These are phyloP conservation scores for Clonostachys sp. DNA, from an alignment of 2,329 filamentous ascomycete genomes.

Conservation along the genomic window DNA sequence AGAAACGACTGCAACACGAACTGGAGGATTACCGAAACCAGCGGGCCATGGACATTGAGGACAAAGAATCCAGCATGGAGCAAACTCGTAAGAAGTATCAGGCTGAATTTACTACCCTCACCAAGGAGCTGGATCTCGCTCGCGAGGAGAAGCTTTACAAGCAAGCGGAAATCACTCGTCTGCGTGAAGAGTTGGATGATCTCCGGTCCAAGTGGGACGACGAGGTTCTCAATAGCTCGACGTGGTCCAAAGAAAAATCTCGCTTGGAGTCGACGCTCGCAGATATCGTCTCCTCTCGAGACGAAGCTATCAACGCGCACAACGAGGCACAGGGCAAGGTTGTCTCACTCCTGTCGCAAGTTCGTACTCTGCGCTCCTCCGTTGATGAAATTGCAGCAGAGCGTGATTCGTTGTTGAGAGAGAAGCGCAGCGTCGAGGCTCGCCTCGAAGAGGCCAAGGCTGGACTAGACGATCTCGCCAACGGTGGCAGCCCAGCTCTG, in stretches of 20 bases:
- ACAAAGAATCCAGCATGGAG: slow-evolving; percentile 93
- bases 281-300: slow-evolving; percentile 84
- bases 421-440: slow-evolving; percentile 85
- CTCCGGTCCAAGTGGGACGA: slow-evolving; percentile 96
- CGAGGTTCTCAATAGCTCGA: slow-evolving; percentile 94
- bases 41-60: slow-evolving; percentile 91
- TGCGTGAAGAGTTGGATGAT: slow-evolving; percentile 95
- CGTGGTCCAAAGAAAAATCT: slow-evolving; percentile 97
- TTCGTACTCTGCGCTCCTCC: slow-evolving; percentile 74
- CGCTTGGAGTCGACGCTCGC: slow-evolving; percentile 85
- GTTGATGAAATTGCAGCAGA: slow-evolving; percentile 85
- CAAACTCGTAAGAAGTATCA: slow-evolving; percentile 98
- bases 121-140: slow-evolving; percentile 88
- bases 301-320: slow-evolving; percentile 89
- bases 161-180: slow-evolving; percentile 79
- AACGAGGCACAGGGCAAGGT: slow-evolving; percentile 94
- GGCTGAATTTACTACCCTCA: slow-evolving; percentile 81
- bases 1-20: slow-evolving; percentile 93
- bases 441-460: slow-evolving; percentile 83
- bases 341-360: slow-evolving; percentile 84
- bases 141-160: slow-evolving; percentile 83
- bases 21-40: slow-evolving; percentile 96
- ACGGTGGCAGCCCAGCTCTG: slow-evolving; percentile 80
- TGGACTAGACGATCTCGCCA: slow-evolving; percentile 81
- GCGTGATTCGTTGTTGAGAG: slow-evolving; percentile 76